Conservation (phyloP, 1,284 basidiomycete genomes). For the Tremellales sp. region DNA sequence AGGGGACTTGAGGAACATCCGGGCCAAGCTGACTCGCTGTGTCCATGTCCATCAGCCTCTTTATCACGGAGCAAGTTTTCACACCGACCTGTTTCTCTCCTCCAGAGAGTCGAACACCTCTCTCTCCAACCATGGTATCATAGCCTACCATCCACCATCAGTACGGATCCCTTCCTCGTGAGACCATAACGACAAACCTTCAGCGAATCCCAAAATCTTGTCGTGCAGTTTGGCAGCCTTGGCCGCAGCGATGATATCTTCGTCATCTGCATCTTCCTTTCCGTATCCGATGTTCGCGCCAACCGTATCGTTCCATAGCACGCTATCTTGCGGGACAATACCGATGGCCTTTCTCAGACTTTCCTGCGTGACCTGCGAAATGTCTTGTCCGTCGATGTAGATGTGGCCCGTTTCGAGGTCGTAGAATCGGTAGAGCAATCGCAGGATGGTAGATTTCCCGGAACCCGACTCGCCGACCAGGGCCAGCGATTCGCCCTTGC, state of each 20-base stretch:
- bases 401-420: slow-evolving; percentile 76
- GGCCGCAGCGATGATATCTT: slow-evolving; percentile 80
- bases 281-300: slow-evolving; percentile 95
- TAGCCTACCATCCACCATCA: slow-evolving; percentile 53
- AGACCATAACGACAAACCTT: slow-evolving; percentile 47
- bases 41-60: not conserved
- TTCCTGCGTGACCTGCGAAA: slow-evolving; percentile 67
- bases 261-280: slow-evolving; percentile 76
- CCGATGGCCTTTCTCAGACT: slow-evolving; percentile 78
- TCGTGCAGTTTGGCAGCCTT: slow-evolving; percentile 81
- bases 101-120: slow-evolving; percentile 97
- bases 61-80: not conserved
- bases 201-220: slow-evolving; percentile 73
- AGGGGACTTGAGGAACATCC: slow-evolving; percentile 89
- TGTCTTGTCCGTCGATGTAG: slow-evolving; percentile 71
- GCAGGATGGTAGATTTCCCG: slow-evolving; percentile 93
- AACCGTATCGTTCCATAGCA: slow-evolving; percentile 91
- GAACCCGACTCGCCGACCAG: slow-evolving; percentile 95
- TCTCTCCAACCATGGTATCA: slow-evolving; percentile 85
- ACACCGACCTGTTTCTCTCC: slow-evolving; percentile 80
- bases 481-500: slow-evolving; percentile 91
- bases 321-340: slow-evolving; percentile 96
- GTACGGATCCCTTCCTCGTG: not conserved
- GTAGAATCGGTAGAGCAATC: slow-evolving; percentile 92
- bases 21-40: slow-evolving; percentile 78